Evolutionary conservation across 257 asterid species (phyloP).

Genomic region (Oldenlandia corymbosa): DNA sequence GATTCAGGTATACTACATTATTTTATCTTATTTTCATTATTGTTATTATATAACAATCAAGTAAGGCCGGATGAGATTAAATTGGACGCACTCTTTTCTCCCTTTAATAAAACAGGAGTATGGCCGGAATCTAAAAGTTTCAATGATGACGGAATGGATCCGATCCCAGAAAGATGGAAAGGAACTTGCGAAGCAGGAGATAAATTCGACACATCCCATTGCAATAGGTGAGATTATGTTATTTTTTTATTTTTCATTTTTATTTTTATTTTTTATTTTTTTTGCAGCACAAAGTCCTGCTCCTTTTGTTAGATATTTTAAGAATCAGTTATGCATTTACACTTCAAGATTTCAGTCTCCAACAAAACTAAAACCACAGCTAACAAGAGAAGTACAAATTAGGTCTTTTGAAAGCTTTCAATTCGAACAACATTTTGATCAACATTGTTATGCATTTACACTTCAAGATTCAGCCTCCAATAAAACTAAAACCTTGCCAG

Average conservation of each 20-base stretch:
- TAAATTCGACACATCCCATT: slow-evolving; percentile 27
- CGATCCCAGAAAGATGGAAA: slow-evolving; percentile 35
- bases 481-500: slow-evolving; percentile 37
- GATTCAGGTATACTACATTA: slow-evolving; percentile 24
- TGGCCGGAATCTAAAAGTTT: slow-evolving; percentile 49
- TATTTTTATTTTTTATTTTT: too few relatives aligned
- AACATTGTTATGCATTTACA: neutral
- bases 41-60: too few relatives aligned
- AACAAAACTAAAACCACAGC: neutral
- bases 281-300: neutral
- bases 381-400: neutral
- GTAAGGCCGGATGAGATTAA: too few relatives aligned
- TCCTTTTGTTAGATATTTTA: neutral
- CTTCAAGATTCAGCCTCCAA: slow-evolving; percentile 27
- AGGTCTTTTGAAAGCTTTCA: neutral
- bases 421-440: too few relatives aligned
- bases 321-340: neutral
- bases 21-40: too few relatives aligned
- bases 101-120: slow-evolving; percentile 21
- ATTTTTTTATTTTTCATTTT: too few relatives aligned
- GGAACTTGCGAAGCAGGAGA: slow-evolving; percentile 36
- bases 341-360: neutral
- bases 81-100: neutral
- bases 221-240: slow-evolving; percentile 28
- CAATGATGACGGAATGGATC: slow-evolving; percentile 40